These are phyloP conservation scores for Ganoderma meredithae DNA, from an alignment of 1,284 basidiomycete genomes.

Conservation along the genomic window DNA sequence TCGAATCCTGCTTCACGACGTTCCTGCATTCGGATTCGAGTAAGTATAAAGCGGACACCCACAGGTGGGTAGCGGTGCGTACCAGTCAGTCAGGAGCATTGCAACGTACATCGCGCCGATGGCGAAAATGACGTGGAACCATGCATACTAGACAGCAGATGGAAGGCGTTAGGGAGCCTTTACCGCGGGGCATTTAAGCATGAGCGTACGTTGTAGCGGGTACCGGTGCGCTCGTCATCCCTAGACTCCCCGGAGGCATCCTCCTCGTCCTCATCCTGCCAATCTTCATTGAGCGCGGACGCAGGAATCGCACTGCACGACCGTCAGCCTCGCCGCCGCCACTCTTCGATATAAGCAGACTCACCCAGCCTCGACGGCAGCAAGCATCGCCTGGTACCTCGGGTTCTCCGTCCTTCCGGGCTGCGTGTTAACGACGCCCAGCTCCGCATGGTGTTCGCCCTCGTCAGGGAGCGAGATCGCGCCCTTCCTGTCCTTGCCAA, in stretches of 20 bases:
- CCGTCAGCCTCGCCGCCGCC: slow-evolving; percentile 1
- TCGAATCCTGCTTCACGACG: slow-evolving; percentile 60
- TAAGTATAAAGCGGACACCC: neutral
- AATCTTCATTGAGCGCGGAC: slow-evolving; percentile 88
- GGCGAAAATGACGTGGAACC: slow-evolving; percentile 98
- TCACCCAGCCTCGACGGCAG: slow-evolving; percentile 94
- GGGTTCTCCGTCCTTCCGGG: slow-evolving; percentile 88
- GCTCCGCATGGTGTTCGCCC: slow-evolving; percentile 65
- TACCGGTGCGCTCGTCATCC: slow-evolving; percentile 96
- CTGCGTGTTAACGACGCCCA: slow-evolving; percentile 81
- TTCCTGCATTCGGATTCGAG: slow-evolving; percentile 59
- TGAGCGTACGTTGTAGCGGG: slow-evolving; percentile 88
- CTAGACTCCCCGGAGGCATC: slow-evolving; percentile 72
- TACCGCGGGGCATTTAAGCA: neutral
- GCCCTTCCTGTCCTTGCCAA: slow-evolving; percentile 76
- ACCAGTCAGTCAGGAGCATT: slow-evolving; percentile 99
- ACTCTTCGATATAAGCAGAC: slow-evolving; percentile 32
- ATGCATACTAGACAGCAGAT: slow-evolving; percentile 75
- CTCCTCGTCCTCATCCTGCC: slow-evolving; percentile 81
- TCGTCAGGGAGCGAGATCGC: slow-evolving; percentile 69
- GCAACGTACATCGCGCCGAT: slow-evolving; percentile 98
- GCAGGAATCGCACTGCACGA: slow-evolving; percentile 84
- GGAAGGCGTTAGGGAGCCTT: neutral
- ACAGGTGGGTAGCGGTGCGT: slow-evolving; percentile 37
- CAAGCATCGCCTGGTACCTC: slow-evolving; percentile 93